Percentiles rank a stretch among this genome's conserved stretches.
These are phyloP conservation scores for Fusarium temperatum DNA, from an alignment of 2,329 filamentous ascomycete genomes.

Conservation along the genomic window DNA sequence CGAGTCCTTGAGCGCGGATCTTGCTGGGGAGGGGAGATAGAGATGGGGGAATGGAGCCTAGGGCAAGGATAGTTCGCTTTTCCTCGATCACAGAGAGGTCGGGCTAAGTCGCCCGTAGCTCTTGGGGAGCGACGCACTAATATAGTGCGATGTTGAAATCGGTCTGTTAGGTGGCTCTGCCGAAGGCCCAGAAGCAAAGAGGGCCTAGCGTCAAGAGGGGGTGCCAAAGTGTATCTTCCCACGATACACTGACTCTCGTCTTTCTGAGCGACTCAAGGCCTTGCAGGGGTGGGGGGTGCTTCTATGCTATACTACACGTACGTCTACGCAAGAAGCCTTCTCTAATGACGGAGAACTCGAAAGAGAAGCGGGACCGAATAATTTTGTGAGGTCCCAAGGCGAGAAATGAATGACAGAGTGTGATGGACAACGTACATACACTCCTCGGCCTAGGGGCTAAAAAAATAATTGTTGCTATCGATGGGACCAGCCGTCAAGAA, in stretches of 20 bases:
- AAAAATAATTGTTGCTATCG: background rate
- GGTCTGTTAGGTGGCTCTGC: slow-evolving; percentile 46
- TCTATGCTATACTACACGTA: slow-evolving; percentile 13
- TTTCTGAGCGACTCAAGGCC: slow-evolving; percentile 39
- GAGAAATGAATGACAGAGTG: slow-evolving; percentile 43
- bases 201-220: slow-evolving; percentile 49
- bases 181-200: slow-evolving; percentile 47
- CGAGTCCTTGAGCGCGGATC: slow-evolving; percentile 48
- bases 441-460: slow-evolving; percentile 36
- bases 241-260: slow-evolving; percentile 44
- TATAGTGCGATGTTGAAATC: slow-evolving; percentile 51
- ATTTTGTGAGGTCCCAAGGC: slow-evolving; percentile 44
- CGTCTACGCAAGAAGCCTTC: slow-evolving; percentile 37
- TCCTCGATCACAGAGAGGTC: slow-evolving; percentile 45
- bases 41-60: slow-evolving; percentile 41
- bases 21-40: slow-evolving; percentile 42
- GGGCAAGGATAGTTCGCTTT: slow-evolving; percentile 46
- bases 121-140: slow-evolving; percentile 52
- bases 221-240: slow-evolving; percentile 42
- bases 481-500: slow-evolving; percentile 35
- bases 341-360: slow-evolving; percentile 38
- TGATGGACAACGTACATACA: slow-evolving; percentile 40
- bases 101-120: slow-evolving; percentile 44
- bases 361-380: slow-evolving; percentile 43
- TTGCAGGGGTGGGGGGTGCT: slow-evolving; percentile 24